These are phyloP conservation scores for Bondarzewia mesenterica DNA, from an alignment of 1,284 basidiomycete genomes.

Conservation along the genomic window DNA sequence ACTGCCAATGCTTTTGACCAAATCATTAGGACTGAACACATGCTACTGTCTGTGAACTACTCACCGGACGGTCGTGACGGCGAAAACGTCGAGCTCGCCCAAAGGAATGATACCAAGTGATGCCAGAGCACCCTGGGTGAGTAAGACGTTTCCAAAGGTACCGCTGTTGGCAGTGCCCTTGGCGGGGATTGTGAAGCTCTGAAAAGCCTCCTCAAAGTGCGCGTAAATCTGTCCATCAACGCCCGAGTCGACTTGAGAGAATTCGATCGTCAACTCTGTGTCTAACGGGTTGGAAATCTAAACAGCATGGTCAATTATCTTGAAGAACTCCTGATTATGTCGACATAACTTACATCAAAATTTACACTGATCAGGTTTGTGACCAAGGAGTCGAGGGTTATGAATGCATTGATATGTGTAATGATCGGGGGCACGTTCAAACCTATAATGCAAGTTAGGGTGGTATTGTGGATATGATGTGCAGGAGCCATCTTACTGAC, in stretches of 20 bases:
- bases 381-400: slow-evolving; percentile 41
- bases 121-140: slow-evolving; percentile 45
- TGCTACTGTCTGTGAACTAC: neutral
- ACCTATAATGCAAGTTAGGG: slow-evolving; percentile 23
- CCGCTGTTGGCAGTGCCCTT: slow-evolving; percentile 51
- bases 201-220: slow-evolving; percentile 46
- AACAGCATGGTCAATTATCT: neutral
- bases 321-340: neutral
- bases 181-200: slow-evolving; percentile 46
- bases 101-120: slow-evolving; percentile 50
- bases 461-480: slow-evolving; percentile 6
- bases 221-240: slow-evolving; percentile 47
- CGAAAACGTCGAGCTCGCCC: slow-evolving; percentile 42
- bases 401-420: slow-evolving; percentile 37
- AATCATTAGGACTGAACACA: neutral
- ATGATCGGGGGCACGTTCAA: slow-evolving; percentile 35
- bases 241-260: slow-evolving; percentile 47
- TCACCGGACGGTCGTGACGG: slow-evolving; percentile 37
- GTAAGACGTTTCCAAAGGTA: slow-evolving; percentile 42
- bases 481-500: slow-evolving; percentile 19
- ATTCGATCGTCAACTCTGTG: slow-evolving; percentile 44
- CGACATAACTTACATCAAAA: slow-evolving; percentile 35
- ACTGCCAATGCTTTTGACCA: neutral
- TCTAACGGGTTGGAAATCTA: slow-evolving; percentile 52
- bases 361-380: slow-evolving; percentile 43